phyloP scores from a whole-genome alignment of 2,329 filamentous ascomycete species.

The Trichoderma pleuroti region DNA sequence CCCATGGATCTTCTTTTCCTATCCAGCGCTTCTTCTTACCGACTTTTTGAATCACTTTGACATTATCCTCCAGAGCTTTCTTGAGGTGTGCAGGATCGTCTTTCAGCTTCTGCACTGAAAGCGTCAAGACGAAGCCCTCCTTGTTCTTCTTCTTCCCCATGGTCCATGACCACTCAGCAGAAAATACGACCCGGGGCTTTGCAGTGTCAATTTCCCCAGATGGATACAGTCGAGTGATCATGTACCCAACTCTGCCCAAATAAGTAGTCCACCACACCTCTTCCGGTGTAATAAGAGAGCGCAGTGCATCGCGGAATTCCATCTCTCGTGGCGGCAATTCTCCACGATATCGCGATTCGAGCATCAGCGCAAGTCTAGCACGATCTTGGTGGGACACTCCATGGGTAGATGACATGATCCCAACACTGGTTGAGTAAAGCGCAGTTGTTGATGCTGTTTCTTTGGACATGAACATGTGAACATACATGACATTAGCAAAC shows the following conservation, averaged over 20 bases:
- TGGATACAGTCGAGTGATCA: slow-evolving; percentile 60
- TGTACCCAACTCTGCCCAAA: slow-evolving; percentile 55
- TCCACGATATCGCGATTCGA: slow-evolving; percentile 62
- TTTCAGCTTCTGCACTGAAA: slow-evolving; percentile 40
- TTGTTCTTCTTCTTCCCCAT: slow-evolving; percentile 39
- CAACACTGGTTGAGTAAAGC: slow-evolving; percentile 61
- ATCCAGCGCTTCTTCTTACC: slow-evolving; percentile 59
- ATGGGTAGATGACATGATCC: slow-evolving; percentile 57
- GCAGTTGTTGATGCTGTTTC: slow-evolving; percentile 56
- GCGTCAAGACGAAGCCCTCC: slow-evolving; percentile 41
- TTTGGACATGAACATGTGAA: slow-evolving; percentile 48
- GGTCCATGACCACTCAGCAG: slow-evolving; percentile 39
- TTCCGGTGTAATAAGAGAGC: slow-evolving; percentile 49
- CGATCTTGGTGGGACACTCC: slow-evolving; percentile 60
- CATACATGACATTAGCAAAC: slow-evolving; percentile 57
- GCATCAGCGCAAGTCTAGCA: slow-evolving; percentile 57
- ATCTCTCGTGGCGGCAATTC: slow-evolving; percentile 57
- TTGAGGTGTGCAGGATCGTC: slow-evolving; percentile 38
- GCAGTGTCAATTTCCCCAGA: slow-evolving; percentile 46
- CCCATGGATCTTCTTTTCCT: slow-evolving; percentile 34
- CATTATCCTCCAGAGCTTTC: slow-evolving; percentile 39
- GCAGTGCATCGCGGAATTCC: slow-evolving; percentile 51
- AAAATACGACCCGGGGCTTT: slow-evolving; percentile 40
- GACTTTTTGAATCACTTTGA: slow-evolving; percentile 48
- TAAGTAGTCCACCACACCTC: slow-evolving; percentile 65